These are phyloP conservation scores for Eustoma russellianum DNA, from an alignment of 257 asterid species.

Conservation along the genomic window DNA sequence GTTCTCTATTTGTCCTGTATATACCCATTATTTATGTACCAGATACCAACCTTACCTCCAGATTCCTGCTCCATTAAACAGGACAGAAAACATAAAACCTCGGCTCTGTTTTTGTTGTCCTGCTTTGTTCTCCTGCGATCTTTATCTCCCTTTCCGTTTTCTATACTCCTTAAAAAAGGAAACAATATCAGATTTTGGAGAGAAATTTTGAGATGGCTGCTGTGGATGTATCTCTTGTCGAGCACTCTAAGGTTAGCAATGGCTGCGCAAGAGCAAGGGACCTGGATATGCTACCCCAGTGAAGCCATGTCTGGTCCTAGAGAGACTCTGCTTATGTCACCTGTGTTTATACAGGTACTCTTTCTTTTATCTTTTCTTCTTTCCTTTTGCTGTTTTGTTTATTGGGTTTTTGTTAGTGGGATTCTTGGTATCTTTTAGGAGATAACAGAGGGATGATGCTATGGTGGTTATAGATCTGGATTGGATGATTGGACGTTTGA, in stretches of 20 bases:
- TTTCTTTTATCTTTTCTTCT: too few relatives aligned
- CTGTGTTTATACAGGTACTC: slow-evolving; percentile 65
- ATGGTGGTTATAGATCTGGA: not conserved
- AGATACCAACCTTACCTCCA: too few relatives aligned
- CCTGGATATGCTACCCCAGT: slow-evolving; percentile 91
- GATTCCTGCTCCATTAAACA: too few relatives aligned
- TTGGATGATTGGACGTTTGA: too few relatives aligned
- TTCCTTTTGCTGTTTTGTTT: not conserved
- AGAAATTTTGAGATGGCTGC: slow-evolving; percentile 51
- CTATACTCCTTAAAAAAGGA: too few relatives aligned
- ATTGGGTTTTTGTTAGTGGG: not conserved
- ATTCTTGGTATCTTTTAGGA: not conserved
- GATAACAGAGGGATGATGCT: not conserved
- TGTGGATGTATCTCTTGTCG: slow-evolving; percentile 36
- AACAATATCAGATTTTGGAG: not conserved
- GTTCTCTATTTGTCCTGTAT: too few relatives aligned
- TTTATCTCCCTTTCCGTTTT: too few relatives aligned
- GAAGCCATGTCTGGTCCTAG: slow-evolving; percentile 94
- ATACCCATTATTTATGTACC: too few relatives aligned
- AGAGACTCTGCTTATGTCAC: slow-evolving; percentile 89
- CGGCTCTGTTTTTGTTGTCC: too few relatives aligned
- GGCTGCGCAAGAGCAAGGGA: slow-evolving; percentile 52
- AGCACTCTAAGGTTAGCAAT: slow-evolving; percentile 35
- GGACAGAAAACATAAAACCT: too few relatives aligned
- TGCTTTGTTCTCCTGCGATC: too few relatives aligned